These are phyloP conservation scores for Lepraria neglecta DNA, from an alignment of 495 filamentous ascomycete genomes.

Conservation along the genomic window DNA sequence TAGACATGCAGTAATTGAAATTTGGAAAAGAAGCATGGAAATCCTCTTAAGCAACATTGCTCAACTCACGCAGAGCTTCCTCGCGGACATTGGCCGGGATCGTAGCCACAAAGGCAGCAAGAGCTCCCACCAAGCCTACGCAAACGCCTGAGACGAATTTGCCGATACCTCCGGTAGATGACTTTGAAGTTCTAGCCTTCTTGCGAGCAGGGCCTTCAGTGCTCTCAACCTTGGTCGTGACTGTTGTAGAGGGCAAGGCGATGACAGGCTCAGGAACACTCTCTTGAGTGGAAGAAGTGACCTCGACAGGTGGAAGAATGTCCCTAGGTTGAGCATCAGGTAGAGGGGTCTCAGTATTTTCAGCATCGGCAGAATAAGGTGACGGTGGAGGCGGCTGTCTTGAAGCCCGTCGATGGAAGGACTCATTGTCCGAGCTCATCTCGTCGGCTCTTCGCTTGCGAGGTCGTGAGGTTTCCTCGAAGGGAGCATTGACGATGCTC, in stretches of 20 bases:
- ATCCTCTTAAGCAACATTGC: slow-evolving; percentile 3
- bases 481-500: slow-evolving; percentile 22
- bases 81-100: slow-evolving; percentile 25
- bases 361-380: background rate
- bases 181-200: slow-evolving; percentile 19
- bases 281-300: slow-evolving; percentile 5
- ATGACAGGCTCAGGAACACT: slow-evolving; percentile 6
- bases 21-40: no score
- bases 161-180: slow-evolving; percentile 20
- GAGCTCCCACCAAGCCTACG: slow-evolving; percentile 24
- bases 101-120: slow-evolving; percentile 25
- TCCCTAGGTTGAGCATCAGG: slow-evolving; percentile 19
- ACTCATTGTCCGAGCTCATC: slow-evolving; percentile 23
- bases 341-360: slow-evolving; percentile 10
- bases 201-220: slow-evolving; percentile 23
- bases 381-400: slow-evolving; percentile 3
- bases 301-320: background rate
- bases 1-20: no score
- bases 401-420: background rate
- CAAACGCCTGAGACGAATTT: slow-evolving; percentile 25
- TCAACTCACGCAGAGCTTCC: slow-evolving; percentile 27
- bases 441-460: slow-evolving; percentile 37
- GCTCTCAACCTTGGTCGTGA: background rate
- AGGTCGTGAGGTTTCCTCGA: slow-evolving; percentile 7
- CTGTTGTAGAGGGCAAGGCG: background rate